Percentiles rank a stretch among this genome's conserved stretches.
phyloP scores from a whole-genome alignment of 176 grass and related monocot genomes.

The Miscanthus lutarioriparius region DNA sequence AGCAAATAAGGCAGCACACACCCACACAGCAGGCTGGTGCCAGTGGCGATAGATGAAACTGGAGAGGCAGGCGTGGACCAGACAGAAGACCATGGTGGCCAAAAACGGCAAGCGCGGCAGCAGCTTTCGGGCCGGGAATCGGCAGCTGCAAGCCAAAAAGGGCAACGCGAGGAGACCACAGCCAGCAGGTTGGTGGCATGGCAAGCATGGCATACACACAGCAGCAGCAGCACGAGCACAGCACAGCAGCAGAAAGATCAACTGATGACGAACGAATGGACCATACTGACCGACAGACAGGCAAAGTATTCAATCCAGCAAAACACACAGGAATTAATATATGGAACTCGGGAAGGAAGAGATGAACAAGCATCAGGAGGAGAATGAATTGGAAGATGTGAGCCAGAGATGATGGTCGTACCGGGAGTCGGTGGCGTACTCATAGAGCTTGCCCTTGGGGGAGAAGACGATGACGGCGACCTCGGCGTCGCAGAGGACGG shows the following conservation, averaged over 20 bases:
- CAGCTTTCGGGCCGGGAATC: background rate
- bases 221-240: background rate
- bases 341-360: no score
- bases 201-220: background rate
- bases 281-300: background rate
- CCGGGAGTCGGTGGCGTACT: slow-evolving; percentile 60
- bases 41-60: background rate
- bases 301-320: background rate
- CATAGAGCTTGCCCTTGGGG: slow-evolving; percentile 79
- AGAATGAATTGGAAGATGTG: no score
- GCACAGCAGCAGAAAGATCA: background rate
- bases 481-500: slow-evolving; percentile 90
- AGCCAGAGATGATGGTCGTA: background rate
- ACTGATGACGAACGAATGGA: background rate
- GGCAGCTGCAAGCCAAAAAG: slow-evolving; percentile 1
- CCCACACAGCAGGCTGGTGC: background rate
- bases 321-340: background rate
- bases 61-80: background rate
- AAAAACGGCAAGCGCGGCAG: slow-evolving; percentile 21
- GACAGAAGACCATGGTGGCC: background rate
- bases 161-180: background rate
- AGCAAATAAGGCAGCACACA: background rate
- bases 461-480: slow-evolving; percentile 95
- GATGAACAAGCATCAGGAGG: no score
- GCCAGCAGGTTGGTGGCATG: background rate